Conservation (phyloP, 768 basidiomycete species). For the Paxillus involutus region DNA sequence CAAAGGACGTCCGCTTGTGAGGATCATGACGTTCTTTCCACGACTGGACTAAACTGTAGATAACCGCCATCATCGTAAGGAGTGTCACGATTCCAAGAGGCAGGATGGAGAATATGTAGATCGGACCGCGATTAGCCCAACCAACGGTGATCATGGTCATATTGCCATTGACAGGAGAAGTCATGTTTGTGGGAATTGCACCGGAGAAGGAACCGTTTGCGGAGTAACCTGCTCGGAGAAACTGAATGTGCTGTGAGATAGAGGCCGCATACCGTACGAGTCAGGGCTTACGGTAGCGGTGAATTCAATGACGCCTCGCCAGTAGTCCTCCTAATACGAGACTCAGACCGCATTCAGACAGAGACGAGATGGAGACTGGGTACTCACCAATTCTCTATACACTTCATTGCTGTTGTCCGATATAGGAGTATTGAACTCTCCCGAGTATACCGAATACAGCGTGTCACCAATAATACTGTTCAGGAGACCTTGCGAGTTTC, state of each 20-base stretch:
- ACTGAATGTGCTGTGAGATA: neutral
- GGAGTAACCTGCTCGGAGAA: constrained; percentile 2
- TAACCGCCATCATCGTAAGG: too few relatives aligned
- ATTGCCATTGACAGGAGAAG: constrained; percentile 3
- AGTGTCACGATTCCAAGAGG: neutral
- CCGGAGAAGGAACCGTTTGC: neutral
- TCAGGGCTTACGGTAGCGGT: constrained; percentile 13
- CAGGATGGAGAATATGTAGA: constrained; percentile 3
- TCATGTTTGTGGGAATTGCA: neutral
- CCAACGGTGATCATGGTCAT: constrained; percentile 3
- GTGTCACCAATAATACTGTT: too few relatives aligned
- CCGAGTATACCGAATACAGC: too few relatives aligned
- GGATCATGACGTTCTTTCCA: too few relatives aligned
- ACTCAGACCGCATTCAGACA: too few relatives aligned
- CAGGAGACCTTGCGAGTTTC: too few relatives aligned
- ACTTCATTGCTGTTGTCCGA: neutral
- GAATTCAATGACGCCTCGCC: constrained; percentile 18
- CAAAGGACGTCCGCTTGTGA: too few relatives aligned
- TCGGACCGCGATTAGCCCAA: neutral
- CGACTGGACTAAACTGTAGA: too few relatives aligned
- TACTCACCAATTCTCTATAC: constrained; percentile 2
- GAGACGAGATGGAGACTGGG: too few relatives aligned
- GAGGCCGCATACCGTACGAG: neutral
- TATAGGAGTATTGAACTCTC: neutral
- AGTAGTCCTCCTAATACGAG: constrained; percentile 13